Conservation (phyloP, 768 basidiomycete genomes). For the Suillus bovinus region DNA sequence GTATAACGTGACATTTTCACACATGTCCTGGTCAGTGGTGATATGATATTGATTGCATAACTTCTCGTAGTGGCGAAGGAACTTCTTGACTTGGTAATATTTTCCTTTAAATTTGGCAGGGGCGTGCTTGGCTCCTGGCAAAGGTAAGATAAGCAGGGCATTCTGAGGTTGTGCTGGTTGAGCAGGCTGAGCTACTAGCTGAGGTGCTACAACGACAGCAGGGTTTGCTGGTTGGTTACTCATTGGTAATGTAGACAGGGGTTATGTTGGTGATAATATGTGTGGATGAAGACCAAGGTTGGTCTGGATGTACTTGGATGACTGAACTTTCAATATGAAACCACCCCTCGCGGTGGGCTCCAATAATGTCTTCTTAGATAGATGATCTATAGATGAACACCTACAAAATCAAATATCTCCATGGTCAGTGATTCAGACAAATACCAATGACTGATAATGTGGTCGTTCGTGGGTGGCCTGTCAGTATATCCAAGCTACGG, state of each 20-base stretch:
- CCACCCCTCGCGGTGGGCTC: background rate
- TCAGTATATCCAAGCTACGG: no score
- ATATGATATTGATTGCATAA: background rate
- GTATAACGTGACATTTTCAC: constrained; percentile 14
- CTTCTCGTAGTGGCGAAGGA: background rate
- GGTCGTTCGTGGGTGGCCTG: background rate
- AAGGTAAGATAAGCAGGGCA: no score
- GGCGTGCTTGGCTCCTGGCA: no score
- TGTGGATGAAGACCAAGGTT: no score
- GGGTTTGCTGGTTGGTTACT: no score
- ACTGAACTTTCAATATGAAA: background rate
- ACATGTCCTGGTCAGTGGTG: constrained; percentile 6
- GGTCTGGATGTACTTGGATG: no score
- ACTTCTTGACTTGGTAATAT: background rate
- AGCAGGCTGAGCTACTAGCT: no score
- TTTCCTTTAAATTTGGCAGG: background rate
- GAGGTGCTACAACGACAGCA: no score
- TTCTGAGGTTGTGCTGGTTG: no score
- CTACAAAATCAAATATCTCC: background rate
- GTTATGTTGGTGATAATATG: no score
- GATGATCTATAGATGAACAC: background rate
- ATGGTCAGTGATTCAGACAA: background rate
- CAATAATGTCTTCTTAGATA: background rate
- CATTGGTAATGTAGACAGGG: no score
- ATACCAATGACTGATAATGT: background rate